A percentile compares a stretch with the other conserved stretches of the same genome.
These are phyloP conservation scores for Leccinum glutinopallens DNA, from an alignment of 1,284 basidiomycete species.

Conservation along the genomic window DNA sequence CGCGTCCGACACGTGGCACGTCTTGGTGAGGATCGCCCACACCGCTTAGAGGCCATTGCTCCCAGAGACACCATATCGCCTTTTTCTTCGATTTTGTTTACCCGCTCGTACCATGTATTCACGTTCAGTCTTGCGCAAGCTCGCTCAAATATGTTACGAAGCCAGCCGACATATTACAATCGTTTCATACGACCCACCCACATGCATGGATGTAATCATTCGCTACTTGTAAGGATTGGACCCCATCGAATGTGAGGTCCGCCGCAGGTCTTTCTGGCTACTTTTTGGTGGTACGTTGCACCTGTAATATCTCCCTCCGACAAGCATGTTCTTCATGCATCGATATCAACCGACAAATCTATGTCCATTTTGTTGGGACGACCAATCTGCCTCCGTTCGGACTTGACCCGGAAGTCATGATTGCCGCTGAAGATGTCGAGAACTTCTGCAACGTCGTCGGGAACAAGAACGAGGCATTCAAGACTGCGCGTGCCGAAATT, in stretches of 20 bases:
- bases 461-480: constrained; percentile 91
- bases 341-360: constrained; percentile 75
- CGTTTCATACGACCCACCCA: constrained; percentile 79
- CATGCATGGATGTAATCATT: constrained; percentile 77
- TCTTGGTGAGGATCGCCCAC: constrained; percentile 65
- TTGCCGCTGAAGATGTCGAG: constrained; percentile 79
- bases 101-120: constrained; percentile 80
- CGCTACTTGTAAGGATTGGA: constrained; percentile 82
- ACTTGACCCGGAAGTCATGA: constrained; percentile 75
- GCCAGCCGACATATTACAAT: constrained; percentile 79
- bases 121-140: constrained; percentile 75
- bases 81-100: constrained; percentile 91
- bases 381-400: constrained; percentile 69
- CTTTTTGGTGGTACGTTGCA: constrained; percentile 70
- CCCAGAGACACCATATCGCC: constrained; percentile 75
- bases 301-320: constrained; percentile 10
- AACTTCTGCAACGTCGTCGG: constrained; percentile 93
- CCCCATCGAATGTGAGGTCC: constrained; percentile 82
- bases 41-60: constrained; percentile 73
- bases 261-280: constrained; percentile 83
- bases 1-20: constrained; percentile 58
- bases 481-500: constrained; percentile 67
- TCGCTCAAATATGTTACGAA: constrained; percentile 78
- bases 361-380: constrained; percentile 80
- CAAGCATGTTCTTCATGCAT: not conserved